Percentiles rank a stretch among this genome's conserved stretches.
Evolutionary conservation across 345 rosid genomes (phyloP).

Genomic region (Sonneratia alba): DNA sequence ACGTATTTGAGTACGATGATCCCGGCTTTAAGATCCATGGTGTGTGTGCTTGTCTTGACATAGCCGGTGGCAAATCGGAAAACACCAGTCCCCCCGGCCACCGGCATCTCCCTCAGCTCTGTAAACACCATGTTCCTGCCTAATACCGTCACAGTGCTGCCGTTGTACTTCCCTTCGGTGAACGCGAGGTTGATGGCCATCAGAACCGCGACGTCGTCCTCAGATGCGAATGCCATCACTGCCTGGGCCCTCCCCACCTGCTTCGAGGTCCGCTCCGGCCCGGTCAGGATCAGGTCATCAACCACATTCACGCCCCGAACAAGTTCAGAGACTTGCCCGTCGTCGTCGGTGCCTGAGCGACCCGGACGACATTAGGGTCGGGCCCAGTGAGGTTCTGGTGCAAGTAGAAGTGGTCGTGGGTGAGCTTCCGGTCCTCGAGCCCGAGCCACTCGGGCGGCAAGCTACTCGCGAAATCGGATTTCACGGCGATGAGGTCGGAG

Average conservation of each 20-base stretch:
- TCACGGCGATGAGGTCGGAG: not conserved
- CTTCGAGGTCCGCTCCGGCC: constrained; percentile 15
- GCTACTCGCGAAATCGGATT: not conserved
- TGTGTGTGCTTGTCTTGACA: not conserved
- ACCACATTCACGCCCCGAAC: not conserved
- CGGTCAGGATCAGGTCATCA: constrained; percentile 14
- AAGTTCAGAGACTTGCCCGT: not conserved
- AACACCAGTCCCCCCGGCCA: constrained; percentile 18
- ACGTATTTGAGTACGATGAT: not conserved
- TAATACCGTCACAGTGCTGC: constrained; percentile 18
- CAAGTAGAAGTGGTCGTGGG: constrained; percentile 34
- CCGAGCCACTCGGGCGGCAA: not conserved
- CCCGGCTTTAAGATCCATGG: not conserved
- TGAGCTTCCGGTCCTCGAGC: constrained; percentile 18
- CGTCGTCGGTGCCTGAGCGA: constrained; percentile 16
- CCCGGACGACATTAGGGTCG: constrained; percentile 16
- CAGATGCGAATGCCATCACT: constrained; percentile 12
- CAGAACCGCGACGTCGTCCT: constrained; percentile 2
- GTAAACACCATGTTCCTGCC: constrained; percentile 12
- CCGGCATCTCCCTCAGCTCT: constrained; percentile 17
- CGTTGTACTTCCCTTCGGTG: constrained; percentile 17
- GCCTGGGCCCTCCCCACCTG: constrained; percentile 25
- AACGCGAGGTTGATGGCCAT: constrained; percentile 17
- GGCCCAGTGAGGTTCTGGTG: constrained; percentile 21
- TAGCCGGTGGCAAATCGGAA: constrained; percentile 22